Base-by-base conservation (phyloP, 768 basidiomycete genomes). In the Austroboletus eburneus region DNA sequence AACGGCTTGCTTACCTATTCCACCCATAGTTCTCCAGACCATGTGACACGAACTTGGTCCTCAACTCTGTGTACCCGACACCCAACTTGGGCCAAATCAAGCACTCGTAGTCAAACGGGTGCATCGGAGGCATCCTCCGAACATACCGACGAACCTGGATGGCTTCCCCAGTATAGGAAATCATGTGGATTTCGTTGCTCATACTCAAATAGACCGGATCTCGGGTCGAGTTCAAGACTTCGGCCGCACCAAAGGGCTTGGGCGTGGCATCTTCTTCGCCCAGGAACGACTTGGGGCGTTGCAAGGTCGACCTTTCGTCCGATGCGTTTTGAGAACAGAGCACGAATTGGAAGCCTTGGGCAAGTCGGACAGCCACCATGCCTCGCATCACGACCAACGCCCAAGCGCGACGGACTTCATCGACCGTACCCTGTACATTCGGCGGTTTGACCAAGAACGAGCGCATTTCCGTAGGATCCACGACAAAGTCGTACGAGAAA, bases 261-360 rank as follows among this genome's bases (percentile, higher is more conserved):
- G 79, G 77, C 4, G 65, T 70, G 34, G 70, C 55, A 17, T 81
- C 69, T 34, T 74, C 83, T 32, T 84, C 83, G 0, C 71, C 68
- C 48, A 77, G 57, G 54, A 84, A 81, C 21, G 81, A 79, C 55
- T 81, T 80, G 17, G 74, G 65, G 45, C 81, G 72, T 24, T 78
- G 67, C 38, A 75, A 56, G 9, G 61, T 47, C 46, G 64, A 49
- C n/a, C 63, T 64, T 27, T 72, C 70, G 14, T 72, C 66, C 39
- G 55, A 49, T 1, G 46, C 43, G 27, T 57, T 62, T 14, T 59
- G 52, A 9, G 79, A 74, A 20, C 75, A 73, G 16, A 93, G 69
- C 18, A 96, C 81, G 57, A 97, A 90, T 62, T 97, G 95, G 66
- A 97, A 98, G 18, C 94, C 94, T 65, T 97, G 92, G 12, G 88